Conservation (phyloP, 2,329 filamentous ascomycete genomes). For the Scopulariopsis brevicaulis region DNA sequence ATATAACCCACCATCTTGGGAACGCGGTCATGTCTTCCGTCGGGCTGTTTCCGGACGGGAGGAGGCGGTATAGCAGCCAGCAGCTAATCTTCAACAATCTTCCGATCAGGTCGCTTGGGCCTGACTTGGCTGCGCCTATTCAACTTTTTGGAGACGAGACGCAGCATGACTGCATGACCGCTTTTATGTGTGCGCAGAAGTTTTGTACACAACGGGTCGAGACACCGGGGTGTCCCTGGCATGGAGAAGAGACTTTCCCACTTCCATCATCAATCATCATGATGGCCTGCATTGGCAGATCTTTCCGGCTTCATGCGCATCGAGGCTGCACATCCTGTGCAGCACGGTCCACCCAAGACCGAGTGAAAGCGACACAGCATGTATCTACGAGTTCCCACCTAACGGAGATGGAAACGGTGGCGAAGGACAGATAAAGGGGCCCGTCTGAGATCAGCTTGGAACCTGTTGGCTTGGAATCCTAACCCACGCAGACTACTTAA, state of each 20-base stretch:
- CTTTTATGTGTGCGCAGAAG: neutral
- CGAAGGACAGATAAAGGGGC: too few species aligned
- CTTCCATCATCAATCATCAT: neutral
- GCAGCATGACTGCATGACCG: constrained; percentile 3
- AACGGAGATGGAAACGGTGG: neutral
- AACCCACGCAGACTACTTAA: too few species aligned
- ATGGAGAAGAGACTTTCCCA: neutral
- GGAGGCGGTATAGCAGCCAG: neutral
- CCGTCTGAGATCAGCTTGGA: too few species aligned
- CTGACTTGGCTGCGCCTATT: neutral
- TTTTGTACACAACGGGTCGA: constrained; percentile 2
- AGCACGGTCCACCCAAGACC: neutral
- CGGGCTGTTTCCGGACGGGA: neutral
- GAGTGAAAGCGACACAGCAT: neutral
- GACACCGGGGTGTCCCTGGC: neutral
- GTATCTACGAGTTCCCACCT: neutral
- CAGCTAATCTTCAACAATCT: neutral
- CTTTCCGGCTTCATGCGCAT: neutral
- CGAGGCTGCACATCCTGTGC: neutral
- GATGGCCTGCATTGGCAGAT: neutral
- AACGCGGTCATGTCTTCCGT: neutral
- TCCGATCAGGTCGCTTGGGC: neutral
- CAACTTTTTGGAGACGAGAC: neutral
- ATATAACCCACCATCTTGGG: neutral
- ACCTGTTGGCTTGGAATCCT: too few species aligned